phyloP scores from a whole-genome alignment of 805 yeast species.

The Pichia phayaonensis region DNA sequence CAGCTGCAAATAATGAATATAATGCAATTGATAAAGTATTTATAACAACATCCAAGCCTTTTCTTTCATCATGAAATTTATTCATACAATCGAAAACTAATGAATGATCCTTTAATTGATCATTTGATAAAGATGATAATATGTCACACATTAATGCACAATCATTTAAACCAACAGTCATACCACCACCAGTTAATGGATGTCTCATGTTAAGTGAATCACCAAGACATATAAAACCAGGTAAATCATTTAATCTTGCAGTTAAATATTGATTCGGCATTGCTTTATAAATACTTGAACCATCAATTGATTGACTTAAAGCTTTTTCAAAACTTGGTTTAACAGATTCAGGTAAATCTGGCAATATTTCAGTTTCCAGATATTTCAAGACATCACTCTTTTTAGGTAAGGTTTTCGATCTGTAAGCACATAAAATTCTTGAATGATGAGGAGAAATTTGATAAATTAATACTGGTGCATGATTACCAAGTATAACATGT shows the following conservation, averaged over 20 bases:
- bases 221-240: slow-evolving; percentile 79
- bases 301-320: slow-evolving; percentile 29
- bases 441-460: slow-evolving; percentile 81
- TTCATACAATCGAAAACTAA: slow-evolving; percentile 48
- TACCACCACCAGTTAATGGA: slow-evolving; percentile 98
- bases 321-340: slow-evolving; percentile 67
- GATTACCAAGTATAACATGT: slow-evolving; percentile 80
- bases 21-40: slow-evolving; percentile 88
- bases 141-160: slow-evolving; percentile 60
- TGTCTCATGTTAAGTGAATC: slow-evolving; percentile 97
- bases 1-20: slow-evolving; percentile 86
- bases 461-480: slow-evolving; percentile 83
- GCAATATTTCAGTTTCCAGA: slow-evolving; percentile 52
- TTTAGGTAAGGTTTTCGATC: slow-evolving; percentile 67
- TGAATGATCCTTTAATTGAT: slow-evolving; percentile 51
- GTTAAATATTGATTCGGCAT: slow-evolving; percentile 94
- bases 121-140: slow-evolving; percentile 46
- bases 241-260: slow-evolving; percentile 61
- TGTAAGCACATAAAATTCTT: slow-evolving; percentile 82
- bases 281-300: slow-evolving; percentile 50
- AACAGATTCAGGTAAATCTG: slow-evolving; percentile 56
- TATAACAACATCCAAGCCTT: slow-evolving; percentile 71
- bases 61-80: slow-evolving; percentile 72
- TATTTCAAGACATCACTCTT: slow-evolving; percentile 47
- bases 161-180: slow-evolving; percentile 95